Evolutionary conservation across 2,329 filamentous ascomycete species (phyloP), one percentile per base, ranked within the genome.

Genomic region (Pestalotiopsis sp.): DNA sequence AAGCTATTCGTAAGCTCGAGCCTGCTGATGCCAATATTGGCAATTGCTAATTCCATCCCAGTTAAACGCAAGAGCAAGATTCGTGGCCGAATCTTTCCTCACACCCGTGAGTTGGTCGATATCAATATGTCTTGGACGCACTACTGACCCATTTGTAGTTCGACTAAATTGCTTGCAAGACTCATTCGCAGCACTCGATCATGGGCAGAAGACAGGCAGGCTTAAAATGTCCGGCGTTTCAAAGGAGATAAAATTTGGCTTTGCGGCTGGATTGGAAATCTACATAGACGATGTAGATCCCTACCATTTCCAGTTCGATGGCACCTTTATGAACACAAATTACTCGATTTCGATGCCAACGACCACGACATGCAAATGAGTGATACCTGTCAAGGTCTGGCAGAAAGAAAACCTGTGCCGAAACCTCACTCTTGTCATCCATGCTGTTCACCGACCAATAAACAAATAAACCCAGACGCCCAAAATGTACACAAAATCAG

Each of bases 61-160:
- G 95, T 86, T 99, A 80, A 99, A 99, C 80, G 95, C 96, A 68
- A 89, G 96, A 83, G 96, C 96, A 80, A 92, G 96, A 86, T 99
- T 98, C 79, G 95, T 99, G 65, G 96, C 96, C 62, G 96, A 99
- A 83, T 98, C 96, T 69, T 99, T 99, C 88, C 84, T 99, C 82
- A 98, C 95, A 79, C 96, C 95, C 4, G 65, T 66, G 20, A 66
- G 65, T 59, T 23, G 12, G 25, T 13, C 9, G 25, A 17, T 1
- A 27, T 27, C 14, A 13, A 25, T 2, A 2, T 27, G 1, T 59
- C 23, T 27, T 11, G 14, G 20, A 14, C 9, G 57, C 57, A 27
- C 13, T 59, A 27, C 20, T 59, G 2, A 27, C 5, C 11, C 1
- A 31, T 14, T 27, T 27, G 2, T 27, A 59, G 27, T 59, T 27